phyloP scores from a whole-genome alignment of 257 asterid genomes.

The Lycium barbarum region DNA sequence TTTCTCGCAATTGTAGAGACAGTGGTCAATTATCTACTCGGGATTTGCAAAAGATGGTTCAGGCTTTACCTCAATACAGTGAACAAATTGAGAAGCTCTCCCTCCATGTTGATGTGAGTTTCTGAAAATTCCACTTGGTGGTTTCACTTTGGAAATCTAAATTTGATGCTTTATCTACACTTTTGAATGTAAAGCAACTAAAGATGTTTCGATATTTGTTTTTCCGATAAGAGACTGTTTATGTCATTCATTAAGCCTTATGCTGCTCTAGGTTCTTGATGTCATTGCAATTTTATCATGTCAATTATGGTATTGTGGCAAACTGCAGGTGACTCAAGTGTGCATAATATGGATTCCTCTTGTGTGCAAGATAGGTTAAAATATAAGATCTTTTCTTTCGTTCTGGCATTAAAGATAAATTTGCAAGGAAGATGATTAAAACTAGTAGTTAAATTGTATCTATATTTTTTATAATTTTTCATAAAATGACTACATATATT shows the following conservation, averaged over 20 bases:
- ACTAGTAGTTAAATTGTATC: conserved; percentile 4
- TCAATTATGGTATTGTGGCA: not conserved
- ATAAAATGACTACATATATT: not conserved
- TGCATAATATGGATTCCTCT: not conserved
- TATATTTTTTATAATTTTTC: not conserved
- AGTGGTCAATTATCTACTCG: conserved; percentile 89
- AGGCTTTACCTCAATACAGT: conserved; percentile 98
- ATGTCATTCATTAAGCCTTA: conserved; percentile 13
- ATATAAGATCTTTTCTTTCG: not conserved
- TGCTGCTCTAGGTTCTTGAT: not conserved
- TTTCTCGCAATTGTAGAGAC: conserved; percentile 54
- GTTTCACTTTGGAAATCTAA: conserved; percentile 24
- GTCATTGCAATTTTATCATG: conserved; percentile 17
- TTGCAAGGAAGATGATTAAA: not conserved
- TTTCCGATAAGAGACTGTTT: not conserved
- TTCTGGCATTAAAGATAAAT: conserved; percentile 2
- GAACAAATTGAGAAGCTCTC: conserved; percentile 99
- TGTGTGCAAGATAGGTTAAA: not conserved
- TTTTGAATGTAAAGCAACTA: conserved; percentile 13
- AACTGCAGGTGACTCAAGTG: conserved; percentile 18
- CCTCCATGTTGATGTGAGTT: conserved; percentile 99
- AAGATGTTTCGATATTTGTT: not conserved
- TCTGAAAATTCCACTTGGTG: conserved; percentile 33
- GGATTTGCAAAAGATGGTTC: conserved; percentile 99
- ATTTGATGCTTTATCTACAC: conserved; percentile 5